Base-by-base conservation (phyloP, 2,329 filamentous ascomycete genomes). In the Colletotrichum euphorbiae region DNA sequence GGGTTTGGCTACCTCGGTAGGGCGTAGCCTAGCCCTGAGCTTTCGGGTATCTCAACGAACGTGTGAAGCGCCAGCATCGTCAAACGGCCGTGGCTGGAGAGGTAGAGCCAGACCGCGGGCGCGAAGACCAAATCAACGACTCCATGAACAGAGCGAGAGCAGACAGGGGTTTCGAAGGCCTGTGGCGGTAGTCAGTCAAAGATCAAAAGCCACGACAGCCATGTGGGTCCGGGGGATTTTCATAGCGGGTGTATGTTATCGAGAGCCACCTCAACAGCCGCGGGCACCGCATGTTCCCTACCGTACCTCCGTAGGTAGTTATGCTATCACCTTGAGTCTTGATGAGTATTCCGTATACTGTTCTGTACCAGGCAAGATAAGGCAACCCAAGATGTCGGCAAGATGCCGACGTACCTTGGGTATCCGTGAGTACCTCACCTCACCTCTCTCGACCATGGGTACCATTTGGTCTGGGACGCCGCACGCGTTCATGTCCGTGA, bases 211-310 rank as follows among this genome's bases (percentile, higher is more conserved):
- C 13, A 51, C 19, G 55, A 50, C 58, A 42, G 21, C 24, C 38
- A 52, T 52, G 31, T 36, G 31, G n/a, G 42, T 62, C 50, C 50
- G 50, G 42, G 58, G 56, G 57, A 62, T 46, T 52, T 52, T 52
- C 55, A 66, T 48, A 40, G 48, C 48, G 31, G n/a, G 43, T 38
- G 19, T 31, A 15, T 54, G 17, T 40, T 59, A 51, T 51, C 61
- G 33, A 36, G 21, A 33, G 17, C 19, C 45, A n/a, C n/a, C n/a
- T n/a, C n/a, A 48, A 17, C 45, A 48, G 7, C 45, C 7, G 38
- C 6, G 24, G 24, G 24, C 24, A 28, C 36, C 33, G 33, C n/a
- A 3, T 48, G 17, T 24, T 24, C 4, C 21, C 21, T 21, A 21
- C 21, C 21, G 21, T 28, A 28, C 24, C 24, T 28, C 24, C 24